A percentile compares a stretch with the other conserved stretches of the same genome.
These are phyloP conservation scores for Fusarium lateritium DNA, from an alignment of 2,329 filamentous ascomycete species.

Conservation along the genomic window DNA sequence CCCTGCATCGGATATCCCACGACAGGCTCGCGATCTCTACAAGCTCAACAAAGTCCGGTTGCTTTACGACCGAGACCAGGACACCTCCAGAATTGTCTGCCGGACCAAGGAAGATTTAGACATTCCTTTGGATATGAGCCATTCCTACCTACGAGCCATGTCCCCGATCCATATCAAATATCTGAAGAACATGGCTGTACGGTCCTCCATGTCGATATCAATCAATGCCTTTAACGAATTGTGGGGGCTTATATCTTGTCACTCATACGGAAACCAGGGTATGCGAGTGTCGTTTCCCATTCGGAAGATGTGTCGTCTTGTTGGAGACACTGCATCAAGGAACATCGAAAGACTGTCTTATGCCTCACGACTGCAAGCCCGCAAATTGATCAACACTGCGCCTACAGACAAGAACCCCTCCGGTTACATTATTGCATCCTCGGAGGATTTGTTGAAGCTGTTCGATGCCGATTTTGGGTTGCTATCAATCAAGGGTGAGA, in stretches of 20 bases:
- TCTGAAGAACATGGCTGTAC: slow-evolving; percentile 87
- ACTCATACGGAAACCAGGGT: slow-evolving; percentile 81
- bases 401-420: slow-evolving; percentile 86
- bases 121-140: slow-evolving; percentile 83
- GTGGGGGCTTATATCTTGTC: slow-evolving; percentile 91
- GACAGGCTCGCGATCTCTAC: slow-evolving; percentile 89
- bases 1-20: slow-evolving; percentile 88
- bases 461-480: slow-evolving; percentile 92
- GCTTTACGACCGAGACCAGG: slow-evolving; percentile 86
- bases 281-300: slow-evolving; percentile 96
- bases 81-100: slow-evolving; percentile 86
- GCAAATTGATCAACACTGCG: slow-evolving; percentile 89
- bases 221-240: slow-evolving; percentile 88
- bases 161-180: slow-evolving; percentile 93
- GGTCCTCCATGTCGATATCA: slow-evolving; percentile 96
- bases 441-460: slow-evolving; percentile 84
- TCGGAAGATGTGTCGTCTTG: slow-evolving; percentile 89
- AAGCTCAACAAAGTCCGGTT: slow-evolving; percentile 91
- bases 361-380: slow-evolving; percentile 84
- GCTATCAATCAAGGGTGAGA: slow-evolving; percentile 88
- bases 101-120: slow-evolving; percentile 81
- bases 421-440: slow-evolving; percentile 91
- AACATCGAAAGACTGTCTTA: slow-evolving; percentile 93
- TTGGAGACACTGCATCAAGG: slow-evolving; percentile 87
- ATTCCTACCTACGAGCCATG: slow-evolving; percentile 89